Base-by-base conservation (phyloP, 164 flowering plant species). In the Warburgia ugandensis region DNA sequence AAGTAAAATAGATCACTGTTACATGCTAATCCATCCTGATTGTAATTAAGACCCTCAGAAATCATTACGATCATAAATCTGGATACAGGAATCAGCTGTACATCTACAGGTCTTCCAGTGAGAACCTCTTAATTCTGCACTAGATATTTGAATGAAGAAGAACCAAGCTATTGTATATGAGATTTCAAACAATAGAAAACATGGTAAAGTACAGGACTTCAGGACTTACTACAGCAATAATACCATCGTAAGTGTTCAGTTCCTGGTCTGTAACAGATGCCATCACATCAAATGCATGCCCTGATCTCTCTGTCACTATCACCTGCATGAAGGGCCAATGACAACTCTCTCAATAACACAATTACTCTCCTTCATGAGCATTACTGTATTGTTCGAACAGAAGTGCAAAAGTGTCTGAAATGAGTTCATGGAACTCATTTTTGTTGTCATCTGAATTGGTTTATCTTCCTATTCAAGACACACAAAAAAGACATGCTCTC, bases 231-330 rank as follows among this genome's bases (percentile, higher is more conserved):
- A 91, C 88, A 54, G 81, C 76, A 32, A 87, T 52, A 68, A 80
- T 83, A 63, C 98, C 98, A 65, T 91, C 90, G 69, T 81, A 85
- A 31, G 68, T 71, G 47, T 61, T 67, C 17, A 92, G 90, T 56
- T 92, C 95, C 51, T 37, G 40, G 31, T 76, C 61, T 40, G 75
- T 50, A 38, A 68, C 66, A 40, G 88, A 77, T 41, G 74, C 35
- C 90, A 87, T 77, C 58, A 76, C 73, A 74, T 81, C 94, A 72
- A 72, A 80, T 56, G 95, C 98, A 57, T 91, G 95, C 21, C 94
- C 90, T 19, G 90, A 84, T 67, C 86, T 76, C 68, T 85, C 56
- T 17, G 98, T 91, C 62, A 91, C 81, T 46, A 67, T 65, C 39
- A 91, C 89, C 96, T 91, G 69, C 59, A 47, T 20, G 45, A 48